Evolutionary conservation across 1,284 basidiomycete genomes (phyloP).

Genomic region (Papiliotrema flavescens): DNA sequence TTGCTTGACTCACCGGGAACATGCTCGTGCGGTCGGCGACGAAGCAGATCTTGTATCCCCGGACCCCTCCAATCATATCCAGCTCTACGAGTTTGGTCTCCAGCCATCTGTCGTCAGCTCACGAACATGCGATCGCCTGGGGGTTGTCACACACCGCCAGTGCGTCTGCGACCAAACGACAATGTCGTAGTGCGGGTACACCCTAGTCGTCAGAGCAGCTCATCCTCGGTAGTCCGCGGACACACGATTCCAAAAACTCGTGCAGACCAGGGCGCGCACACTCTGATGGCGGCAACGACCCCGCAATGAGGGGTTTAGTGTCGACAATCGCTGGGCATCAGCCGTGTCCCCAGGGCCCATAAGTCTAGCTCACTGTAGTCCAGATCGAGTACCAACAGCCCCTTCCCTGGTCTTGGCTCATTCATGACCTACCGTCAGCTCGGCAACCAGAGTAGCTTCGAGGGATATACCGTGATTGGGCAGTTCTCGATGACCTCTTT

Average conservation of each 20-base stretch:
- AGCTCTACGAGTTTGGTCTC: conserved; percentile 86
- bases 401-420: conserved; percentile 70
- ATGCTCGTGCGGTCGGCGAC: conserved; percentile 81
- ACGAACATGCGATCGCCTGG: too few relatives aligned
- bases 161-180: conserved; percentile 77
- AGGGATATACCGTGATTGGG: conserved; percentile 47
- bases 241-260: conserved; percentile 60
- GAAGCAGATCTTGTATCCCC: conserved; percentile 60
- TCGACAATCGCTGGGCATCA: conserved; percentile 66
- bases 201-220: conserved; percentile 30
- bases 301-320: conserved; percentile 72
- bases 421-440: conserved; percentile 60
- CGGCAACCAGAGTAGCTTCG: background rate
- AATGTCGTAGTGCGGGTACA: conserved; percentile 79
- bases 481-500: conserved; percentile 65
- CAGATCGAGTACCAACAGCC: conserved; percentile 77
- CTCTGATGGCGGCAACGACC: conserved; percentile 69
- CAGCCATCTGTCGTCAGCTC: conserved; percentile 57
- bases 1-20: conserved; percentile 64
- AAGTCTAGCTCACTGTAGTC: conserved; percentile 65
- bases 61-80: conserved; percentile 67
- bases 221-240: background rate
- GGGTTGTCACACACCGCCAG: conserved; percentile 59
- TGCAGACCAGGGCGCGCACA: conserved; percentile 79
- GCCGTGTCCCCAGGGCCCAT: background rate